phyloP scores from a whole-genome alignment of 2,329 filamentous ascomycete genomes.

The Plectosphaerella cucumerina region DNA sequence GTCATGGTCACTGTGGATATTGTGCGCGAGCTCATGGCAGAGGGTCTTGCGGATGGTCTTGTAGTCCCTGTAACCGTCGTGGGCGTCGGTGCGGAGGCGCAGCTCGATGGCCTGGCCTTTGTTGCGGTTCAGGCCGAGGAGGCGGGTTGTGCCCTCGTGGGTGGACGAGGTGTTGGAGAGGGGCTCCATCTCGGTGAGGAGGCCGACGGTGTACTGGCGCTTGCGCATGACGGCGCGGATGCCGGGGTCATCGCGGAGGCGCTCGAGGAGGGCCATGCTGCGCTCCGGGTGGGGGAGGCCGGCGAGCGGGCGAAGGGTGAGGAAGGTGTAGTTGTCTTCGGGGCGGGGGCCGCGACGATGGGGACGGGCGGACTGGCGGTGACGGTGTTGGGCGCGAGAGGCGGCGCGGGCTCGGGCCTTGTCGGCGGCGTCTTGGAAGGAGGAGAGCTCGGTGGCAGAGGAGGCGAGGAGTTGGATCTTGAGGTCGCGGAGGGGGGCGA shows the following conservation, averaged over 20 bases:
- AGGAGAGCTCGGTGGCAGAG: slow-evolving; percentile 54
- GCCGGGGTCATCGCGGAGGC: slow-evolving; percentile 77
- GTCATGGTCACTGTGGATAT: slow-evolving; percentile 82
- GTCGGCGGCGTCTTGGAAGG: slow-evolving; percentile 45
- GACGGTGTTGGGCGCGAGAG: slow-evolving; percentile 26
- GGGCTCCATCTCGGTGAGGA: slow-evolving; percentile 96
- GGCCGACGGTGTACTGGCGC: slow-evolving; percentile 77
- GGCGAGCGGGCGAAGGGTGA: slow-evolving; percentile 67
- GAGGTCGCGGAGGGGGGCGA: slow-evolving; percentile 46
- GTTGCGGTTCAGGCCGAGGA: slow-evolving; percentile 84
- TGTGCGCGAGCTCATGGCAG: slow-evolving; percentile 93
- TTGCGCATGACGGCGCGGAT: slow-evolving; percentile 79
- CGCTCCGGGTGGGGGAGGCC: slow-evolving; percentile 74
- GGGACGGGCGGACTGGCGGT: slow-evolving; percentile 29
- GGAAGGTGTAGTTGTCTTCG: slow-evolving; percentile 68
- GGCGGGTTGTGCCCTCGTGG: slow-evolving; percentile 69
- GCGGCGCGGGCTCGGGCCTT: slow-evolving; percentile 43
- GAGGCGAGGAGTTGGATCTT: slow-evolving; percentile 65
- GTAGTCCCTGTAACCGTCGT: slow-evolving; percentile 92
- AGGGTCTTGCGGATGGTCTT: slow-evolving; percentile 85
- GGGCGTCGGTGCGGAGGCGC: slow-evolving; percentile 84
- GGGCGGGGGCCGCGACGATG: slow-evolving; percentile 48
- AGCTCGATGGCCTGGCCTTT: slow-evolving; percentile 86
- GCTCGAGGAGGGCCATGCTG: slow-evolving; percentile 67
- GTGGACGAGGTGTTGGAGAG: slow-evolving; percentile 67